Conservation (phyloP, 2,329 filamentous ascomycete species). For the Apiospora malaysiana region DNA sequence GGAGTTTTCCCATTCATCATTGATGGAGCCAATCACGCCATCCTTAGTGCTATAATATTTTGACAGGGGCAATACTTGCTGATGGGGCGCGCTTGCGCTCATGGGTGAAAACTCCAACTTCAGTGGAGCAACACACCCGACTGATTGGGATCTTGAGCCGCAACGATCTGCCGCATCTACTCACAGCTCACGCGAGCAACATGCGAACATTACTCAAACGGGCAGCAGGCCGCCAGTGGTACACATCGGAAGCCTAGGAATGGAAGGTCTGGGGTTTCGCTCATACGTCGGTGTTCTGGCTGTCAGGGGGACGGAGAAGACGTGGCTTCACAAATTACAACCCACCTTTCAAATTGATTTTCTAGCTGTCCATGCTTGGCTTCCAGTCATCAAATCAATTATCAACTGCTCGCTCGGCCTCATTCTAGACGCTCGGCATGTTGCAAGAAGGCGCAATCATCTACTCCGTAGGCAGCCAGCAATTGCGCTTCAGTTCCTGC, state of each 20-base stretch:
- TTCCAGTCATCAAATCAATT: not conserved
- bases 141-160: conserved; percentile 9
- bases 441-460: conserved; percentile 2
- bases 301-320: not conserved
- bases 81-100: conserved; percentile 14
- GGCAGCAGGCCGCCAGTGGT: not conserved
- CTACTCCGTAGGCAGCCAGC: too few relatives aligned
- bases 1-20: conserved; percentile 22
- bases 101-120: conserved; percentile 6
- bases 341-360: not conserved
- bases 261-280: not conserved
- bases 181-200: not conserved
- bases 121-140: conserved; percentile 8
- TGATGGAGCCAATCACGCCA: conserved; percentile 22
- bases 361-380: too few relatives aligned
- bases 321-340: not conserved
- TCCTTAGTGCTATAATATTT: conserved; percentile 17
- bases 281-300: not conserved
- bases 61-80: conserved; percentile 8
- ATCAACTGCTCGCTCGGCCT: not conserved
- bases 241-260: not conserved
- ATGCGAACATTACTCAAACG: not conserved
- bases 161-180: not conserved
- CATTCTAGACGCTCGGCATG: not conserved
- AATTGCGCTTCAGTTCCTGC: not conserved